phyloP scores from a whole-genome alignment of 1,284 basidiomycete species.

The Pyrrhoderma lamaoense region DNA sequence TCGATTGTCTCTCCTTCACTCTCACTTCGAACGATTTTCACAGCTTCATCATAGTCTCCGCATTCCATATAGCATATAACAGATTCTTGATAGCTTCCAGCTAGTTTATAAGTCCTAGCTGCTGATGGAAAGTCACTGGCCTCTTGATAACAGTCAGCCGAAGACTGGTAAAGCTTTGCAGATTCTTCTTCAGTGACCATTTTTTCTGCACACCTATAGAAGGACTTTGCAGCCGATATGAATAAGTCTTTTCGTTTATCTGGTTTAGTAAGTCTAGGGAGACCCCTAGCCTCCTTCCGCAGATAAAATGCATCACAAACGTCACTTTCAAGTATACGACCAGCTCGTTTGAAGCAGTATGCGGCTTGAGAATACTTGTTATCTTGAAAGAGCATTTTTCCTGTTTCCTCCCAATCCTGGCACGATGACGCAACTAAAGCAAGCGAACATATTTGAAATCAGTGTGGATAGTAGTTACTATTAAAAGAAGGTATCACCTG shows the following conservation, averaged over 20 bases:
- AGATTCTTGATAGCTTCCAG: constrained; percentile 38
- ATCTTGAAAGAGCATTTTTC: constrained; percentile 44
- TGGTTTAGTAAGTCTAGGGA: constrained; percentile 27
- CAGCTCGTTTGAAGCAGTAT: constrained; percentile 54
- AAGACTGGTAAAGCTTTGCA: constrained; percentile 37
- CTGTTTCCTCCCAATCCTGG: constrained; percentile 50
- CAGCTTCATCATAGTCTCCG: constrained; percentile 47
- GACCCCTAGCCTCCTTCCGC: constrained; percentile 35
- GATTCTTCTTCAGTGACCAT: constrained; percentile 24
- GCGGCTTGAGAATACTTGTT: constrained; percentile 52
- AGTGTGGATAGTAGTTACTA: neutral
- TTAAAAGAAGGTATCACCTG: constrained; percentile 21
- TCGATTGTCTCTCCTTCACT: constrained; percentile 31
- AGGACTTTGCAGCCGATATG: constrained; percentile 40
- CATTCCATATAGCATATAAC: constrained; percentile 42
- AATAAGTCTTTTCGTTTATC: constrained; percentile 33
- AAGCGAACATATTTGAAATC: neutral
- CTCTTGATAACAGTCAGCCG: constrained; percentile 46
- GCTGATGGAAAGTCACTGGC: constrained; percentile 37
- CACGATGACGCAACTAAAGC: constrained; percentile 32
- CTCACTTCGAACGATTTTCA: constrained; percentile 34
- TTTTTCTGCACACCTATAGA: constrained; percentile 32
- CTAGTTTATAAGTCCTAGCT: constrained; percentile 38
- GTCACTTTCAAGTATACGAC: constrained; percentile 33
- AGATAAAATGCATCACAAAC: constrained; percentile 41